Conservation (phyloP, 176 grass and related monocot species). For the Oryza officinalis region DNA sequence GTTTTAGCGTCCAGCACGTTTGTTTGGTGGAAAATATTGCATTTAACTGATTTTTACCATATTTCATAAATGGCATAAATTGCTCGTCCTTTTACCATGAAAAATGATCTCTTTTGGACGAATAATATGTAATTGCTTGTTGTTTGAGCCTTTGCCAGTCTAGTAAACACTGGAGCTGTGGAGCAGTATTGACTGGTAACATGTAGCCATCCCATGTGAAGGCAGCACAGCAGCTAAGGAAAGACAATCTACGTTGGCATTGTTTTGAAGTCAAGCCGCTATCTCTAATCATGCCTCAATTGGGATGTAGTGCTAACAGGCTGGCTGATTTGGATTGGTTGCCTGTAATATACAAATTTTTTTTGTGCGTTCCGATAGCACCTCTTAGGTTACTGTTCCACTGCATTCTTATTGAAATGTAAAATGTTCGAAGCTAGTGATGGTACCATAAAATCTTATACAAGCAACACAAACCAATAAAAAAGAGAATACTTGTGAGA, state of each 20-base stretch:
- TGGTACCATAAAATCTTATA: neutral
- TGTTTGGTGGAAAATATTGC: conserved; percentile 35
- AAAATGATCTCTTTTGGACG: neutral
- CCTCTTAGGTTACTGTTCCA: neutral
- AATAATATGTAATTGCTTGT: conserved; percentile 3
- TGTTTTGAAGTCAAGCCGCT: conserved; percentile 57
- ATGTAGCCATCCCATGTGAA: conserved; percentile 37
- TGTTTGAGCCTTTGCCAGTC: neutral
- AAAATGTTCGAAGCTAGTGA: neutral
- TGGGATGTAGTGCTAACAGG: conserved; percentile 20
- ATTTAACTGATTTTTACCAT: conserved; percentile 19
- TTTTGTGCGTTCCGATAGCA: neutral
- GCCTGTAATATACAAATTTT: conserved; percentile 7
- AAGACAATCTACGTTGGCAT: conserved; percentile 34
- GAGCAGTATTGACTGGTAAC: conserved; percentile 6
- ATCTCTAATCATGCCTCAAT: conserved; percentile 37
- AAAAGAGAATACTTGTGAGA: neutral
- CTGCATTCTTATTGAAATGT: conserved; percentile 16
- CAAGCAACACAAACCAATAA: neutral
- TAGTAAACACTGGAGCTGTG: neutral
- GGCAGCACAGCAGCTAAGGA: conserved; percentile 23
- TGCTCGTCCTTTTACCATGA: neutral
- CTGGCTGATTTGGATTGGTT: conserved; percentile 30
- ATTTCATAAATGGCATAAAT: neutral
- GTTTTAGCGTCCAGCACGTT: conserved; percentile 15